Evolutionary conservation across 2,329 filamentous ascomycete genomes (phyloP).

Genomic region (Epichloe coenophiala): DNA sequence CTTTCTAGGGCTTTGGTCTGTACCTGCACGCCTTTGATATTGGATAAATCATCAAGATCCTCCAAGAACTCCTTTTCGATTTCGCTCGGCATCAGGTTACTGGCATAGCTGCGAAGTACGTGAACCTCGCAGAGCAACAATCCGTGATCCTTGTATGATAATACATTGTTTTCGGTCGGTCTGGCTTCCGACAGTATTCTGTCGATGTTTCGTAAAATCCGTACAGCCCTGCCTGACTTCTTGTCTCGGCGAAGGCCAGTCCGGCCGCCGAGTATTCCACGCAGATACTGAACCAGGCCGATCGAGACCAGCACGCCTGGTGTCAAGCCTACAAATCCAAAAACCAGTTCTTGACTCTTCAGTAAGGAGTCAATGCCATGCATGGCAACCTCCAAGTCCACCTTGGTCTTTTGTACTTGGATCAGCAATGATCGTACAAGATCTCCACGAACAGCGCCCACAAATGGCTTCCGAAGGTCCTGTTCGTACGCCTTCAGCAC

Average conservation of each 20-base stretch:
- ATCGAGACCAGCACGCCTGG: constrained; percentile 83
- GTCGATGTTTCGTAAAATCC: constrained; percentile 78
- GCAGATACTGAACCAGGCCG: constrained; percentile 58
- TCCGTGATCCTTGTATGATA: constrained; percentile 88
- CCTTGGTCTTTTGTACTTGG: constrained; percentile 97
- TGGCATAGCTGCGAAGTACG: constrained; percentile 51
- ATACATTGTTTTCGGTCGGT: constrained; percentile 57
- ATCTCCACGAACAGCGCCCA: constrained; percentile 73
- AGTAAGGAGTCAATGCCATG: constrained; percentile 88
- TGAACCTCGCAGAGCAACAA: constrained; percentile 83
- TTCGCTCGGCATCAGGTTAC: constrained; percentile 53
- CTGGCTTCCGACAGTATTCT: constrained; percentile 58
- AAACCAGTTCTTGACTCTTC: constrained; percentile 92
- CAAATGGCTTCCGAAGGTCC: constrained; percentile 69
- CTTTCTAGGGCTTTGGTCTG: constrained; percentile 71
- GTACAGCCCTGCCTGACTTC: constrained; percentile 56
- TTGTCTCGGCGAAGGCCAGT: constrained; percentile 52
- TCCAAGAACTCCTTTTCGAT: constrained; percentile 77
- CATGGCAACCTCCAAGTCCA: constrained; percentile 92
- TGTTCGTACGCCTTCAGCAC: constrained; percentile 85
- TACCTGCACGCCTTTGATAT: constrained; percentile 64
- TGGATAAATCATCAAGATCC: constrained; percentile 74
- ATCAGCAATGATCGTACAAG: constrained; percentile 83
- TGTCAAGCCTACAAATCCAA: constrained; percentile 91
- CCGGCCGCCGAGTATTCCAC: constrained; percentile 54